These are phyloP conservation scores for Talaromyces albobiverticillius DNA, from an alignment of 2,329 filamentous ascomycete genomes.

Conservation along the genomic window DNA sequence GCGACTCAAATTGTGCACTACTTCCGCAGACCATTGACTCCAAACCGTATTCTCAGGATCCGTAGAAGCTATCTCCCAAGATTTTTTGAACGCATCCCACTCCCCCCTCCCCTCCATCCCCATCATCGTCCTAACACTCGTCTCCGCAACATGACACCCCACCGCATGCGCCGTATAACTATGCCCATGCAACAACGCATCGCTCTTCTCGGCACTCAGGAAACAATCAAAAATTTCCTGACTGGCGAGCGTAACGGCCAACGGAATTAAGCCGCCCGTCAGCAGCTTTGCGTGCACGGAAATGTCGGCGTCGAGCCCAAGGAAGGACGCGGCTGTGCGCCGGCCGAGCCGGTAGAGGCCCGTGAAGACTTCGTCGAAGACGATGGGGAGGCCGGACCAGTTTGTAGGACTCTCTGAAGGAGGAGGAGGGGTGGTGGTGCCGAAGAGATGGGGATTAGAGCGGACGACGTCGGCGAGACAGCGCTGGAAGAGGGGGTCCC, in stretches of 20 bases:
- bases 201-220: constrained; percentile 67
- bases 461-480: constrained; percentile 67
- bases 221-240: constrained; percentile 72
- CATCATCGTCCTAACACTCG: constrained; percentile 60
- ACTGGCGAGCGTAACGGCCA: constrained; percentile 73
- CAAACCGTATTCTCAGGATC: constrained; percentile 43
- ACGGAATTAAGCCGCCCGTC: constrained; percentile 74
- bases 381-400: constrained; percentile 73
- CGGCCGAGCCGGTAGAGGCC: constrained; percentile 78
- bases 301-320: constrained; percentile 68
- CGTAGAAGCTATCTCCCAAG: constrained; percentile 41
- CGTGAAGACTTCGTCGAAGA: constrained; percentile 87
- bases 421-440: constrained; percentile 19
- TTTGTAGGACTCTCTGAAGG: constrained; percentile 18
- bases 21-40: constrained; percentile 67
- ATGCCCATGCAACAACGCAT: constrained; percentile 78
- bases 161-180: constrained; percentile 84
- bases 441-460: constrained; percentile 55
- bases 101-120: constrained; percentile 54
- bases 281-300: constrained; percentile 80
- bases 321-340: constrained; percentile 67
- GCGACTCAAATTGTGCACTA: constrained; percentile 60
- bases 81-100: constrained; percentile 56
- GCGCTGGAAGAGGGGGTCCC: constrained; percentile 77
- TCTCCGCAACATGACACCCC: constrained; percentile 74